Percentiles rank a stretch among this genome's conserved stretches.
Evolutionary conservation across 371 early-diverging fungal species (phyloP).

Genomic region (Funneliformis caledonium): DNA sequence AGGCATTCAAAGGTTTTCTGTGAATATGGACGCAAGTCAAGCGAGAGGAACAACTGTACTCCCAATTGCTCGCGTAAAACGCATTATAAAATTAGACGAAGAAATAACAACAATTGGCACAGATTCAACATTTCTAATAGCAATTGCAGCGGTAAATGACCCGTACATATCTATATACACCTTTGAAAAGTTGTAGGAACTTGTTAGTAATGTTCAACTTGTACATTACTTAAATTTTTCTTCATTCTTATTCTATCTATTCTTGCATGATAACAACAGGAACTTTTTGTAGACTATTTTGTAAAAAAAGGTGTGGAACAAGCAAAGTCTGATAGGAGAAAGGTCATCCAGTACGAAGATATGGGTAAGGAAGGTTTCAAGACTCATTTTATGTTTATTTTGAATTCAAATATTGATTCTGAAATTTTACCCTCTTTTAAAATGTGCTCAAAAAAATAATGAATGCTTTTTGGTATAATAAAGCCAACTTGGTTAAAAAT

Average conservation of each 20-base stretch:
- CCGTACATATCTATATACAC: not conserved
- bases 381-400: not conserved
- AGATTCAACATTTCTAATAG: conserved; percentile 79
- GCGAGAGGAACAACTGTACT: conserved; percentile 59
- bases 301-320: conserved; percentile 66
- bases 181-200: not conserved
- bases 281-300: conserved; percentile 78
- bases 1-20: not conserved
- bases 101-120: conserved; percentile 70
- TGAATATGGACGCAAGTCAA: not conserved
- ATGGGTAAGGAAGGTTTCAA: conserved; percentile 57
- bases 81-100: conserved; percentile 84
- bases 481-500: conserved; percentile 35
- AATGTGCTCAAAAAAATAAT: not conserved
- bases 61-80: conserved; percentile 78
- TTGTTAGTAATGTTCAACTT: not conserved
- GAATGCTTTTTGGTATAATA: not conserved
- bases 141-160: conserved; percentile 70
- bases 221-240: not conserved
- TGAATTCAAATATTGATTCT: not conserved
- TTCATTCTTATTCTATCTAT: not conserved
- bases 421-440: not conserved
- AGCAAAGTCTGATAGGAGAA: conserved; percentile 72
- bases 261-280: conserved; percentile 50
- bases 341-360: conserved; percentile 77